Conservation (phyloP, 192 early-diverging fungal species). For the Backusella parvicylindrica region DNA sequence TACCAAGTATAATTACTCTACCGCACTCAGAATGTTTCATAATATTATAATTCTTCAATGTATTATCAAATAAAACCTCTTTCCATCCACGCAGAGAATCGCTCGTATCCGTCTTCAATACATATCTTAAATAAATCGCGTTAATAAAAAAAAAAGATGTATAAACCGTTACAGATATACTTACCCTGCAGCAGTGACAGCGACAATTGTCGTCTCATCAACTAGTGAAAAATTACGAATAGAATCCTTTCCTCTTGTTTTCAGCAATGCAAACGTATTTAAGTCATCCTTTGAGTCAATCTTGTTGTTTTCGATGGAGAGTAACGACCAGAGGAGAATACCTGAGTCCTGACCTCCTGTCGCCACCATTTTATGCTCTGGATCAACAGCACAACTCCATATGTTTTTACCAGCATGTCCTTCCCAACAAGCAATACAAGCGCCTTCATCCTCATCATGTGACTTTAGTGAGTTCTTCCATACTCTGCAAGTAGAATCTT, state of each 20-base stretch:
- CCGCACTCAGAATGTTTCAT: conserved; percentile 52
- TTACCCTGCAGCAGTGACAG: conserved; percentile 46
- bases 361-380: conserved; percentile 46
- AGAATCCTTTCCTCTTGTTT: conserved; percentile 27
- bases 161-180: neutral
- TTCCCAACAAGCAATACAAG: conserved; percentile 71
- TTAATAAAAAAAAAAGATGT: too few relatives aligned
- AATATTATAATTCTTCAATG: conserved; percentile 40
- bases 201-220: conserved; percentile 21
- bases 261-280: conserved; percentile 18
- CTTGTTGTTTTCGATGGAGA: conserved; percentile 46
- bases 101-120: neutral
- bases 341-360: conserved; percentile 83
- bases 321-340: conserved; percentile 68
- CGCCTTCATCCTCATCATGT: conserved; percentile 32
- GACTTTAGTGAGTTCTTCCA: conserved; percentile 55
- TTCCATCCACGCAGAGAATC: neutral
- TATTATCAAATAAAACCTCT: neutral
- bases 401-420: conserved; percentile 79
- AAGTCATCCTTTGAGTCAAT: conserved; percentile 46
- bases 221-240: conserved; percentile 48
- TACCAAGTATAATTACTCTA: conserved; percentile 48
- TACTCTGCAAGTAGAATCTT: conserved; percentile 79
- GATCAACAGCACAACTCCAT: conserved; percentile 73
- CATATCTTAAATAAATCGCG: neutral